These are phyloP conservation scores for Ophiostoma ulmi DNA, from an alignment of 2,329 filamentous ascomycete genomes.

Conservation along the genomic window DNA sequence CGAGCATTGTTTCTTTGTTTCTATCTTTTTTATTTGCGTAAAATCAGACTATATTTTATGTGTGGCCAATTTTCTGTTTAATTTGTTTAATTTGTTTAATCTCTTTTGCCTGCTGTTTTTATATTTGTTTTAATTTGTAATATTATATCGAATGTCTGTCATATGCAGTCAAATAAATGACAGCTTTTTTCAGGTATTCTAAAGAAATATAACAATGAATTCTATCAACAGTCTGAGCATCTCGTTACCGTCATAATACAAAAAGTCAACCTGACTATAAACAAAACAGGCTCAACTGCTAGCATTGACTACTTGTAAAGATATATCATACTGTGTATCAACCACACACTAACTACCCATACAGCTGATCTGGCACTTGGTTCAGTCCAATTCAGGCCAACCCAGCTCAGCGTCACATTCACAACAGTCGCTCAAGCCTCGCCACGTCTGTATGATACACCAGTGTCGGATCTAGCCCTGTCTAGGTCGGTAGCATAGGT, in stretches of 20 bases:
- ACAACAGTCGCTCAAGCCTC: not conserved
- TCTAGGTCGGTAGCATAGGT: not conserved
- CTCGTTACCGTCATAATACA: no score
- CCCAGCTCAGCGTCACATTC: not conserved
- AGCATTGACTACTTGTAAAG: no score
- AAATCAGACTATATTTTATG: not conserved
- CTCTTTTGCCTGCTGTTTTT: not conserved
- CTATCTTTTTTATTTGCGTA: not conserved
- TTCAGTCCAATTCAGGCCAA: not conserved
- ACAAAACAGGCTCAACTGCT: no score
- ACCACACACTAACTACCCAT: not conserved
- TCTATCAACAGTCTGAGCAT: no score
- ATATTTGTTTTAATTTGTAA: not conserved
- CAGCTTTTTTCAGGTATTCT: no score
- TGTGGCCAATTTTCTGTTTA: not conserved
- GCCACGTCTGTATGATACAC: slow-evolving; percentile 12
- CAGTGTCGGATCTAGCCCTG: slow-evolving; percentile 8
- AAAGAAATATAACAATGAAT: not conserved
- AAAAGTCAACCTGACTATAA: no score
- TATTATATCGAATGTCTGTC: not conserved
- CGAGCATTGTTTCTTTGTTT: not conserved
- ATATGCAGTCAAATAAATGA: not conserved
- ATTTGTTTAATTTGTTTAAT: not conserved
- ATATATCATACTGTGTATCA: not conserved
- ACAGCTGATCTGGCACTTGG: not conserved